phyloP scores from a whole-genome alignment of 352 stramenopile genomes.

The Globisporangium paddicum region DNA sequence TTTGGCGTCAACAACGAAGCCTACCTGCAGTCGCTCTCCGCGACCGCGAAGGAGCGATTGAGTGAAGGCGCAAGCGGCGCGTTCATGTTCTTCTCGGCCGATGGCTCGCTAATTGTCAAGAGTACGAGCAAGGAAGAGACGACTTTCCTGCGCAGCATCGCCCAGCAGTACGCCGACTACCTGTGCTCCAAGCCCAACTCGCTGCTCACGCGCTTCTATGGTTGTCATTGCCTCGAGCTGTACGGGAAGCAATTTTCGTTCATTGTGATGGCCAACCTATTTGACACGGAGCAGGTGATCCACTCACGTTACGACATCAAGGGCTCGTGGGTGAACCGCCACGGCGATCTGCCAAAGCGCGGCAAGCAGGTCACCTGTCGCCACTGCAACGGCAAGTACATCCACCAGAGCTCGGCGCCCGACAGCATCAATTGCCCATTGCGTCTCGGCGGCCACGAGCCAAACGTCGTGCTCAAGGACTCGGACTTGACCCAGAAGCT shows the following conservation, averaged over 20 bases:
- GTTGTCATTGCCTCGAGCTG: conserved; percentile 86
- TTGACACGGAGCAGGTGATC: conserved; percentile 85
- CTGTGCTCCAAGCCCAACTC: conserved; percentile 81
- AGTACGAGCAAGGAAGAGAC: conserved; percentile 87
- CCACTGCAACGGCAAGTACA: conserved; percentile 87
- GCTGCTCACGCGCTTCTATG: conserved; percentile 88
- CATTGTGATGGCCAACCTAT: conserved; percentile 92
- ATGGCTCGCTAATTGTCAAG: conserved; percentile 89
- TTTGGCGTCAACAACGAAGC: conserved; percentile 84
- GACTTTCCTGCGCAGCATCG: conserved; percentile 81
- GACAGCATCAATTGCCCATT: conserved; percentile 74
- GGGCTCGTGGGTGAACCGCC: conserved; percentile 86
- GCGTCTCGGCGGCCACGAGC: conserved; percentile 74
- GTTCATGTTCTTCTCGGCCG: conserved; percentile 92
- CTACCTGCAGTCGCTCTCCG: conserved; percentile 78
- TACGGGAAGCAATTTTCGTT: conserved; percentile 92
- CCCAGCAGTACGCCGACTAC: conserved; percentile 85
- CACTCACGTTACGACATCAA: conserved; percentile 91
- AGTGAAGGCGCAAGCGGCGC: conserved; percentile 85
- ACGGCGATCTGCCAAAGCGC: conserved; percentile 72
- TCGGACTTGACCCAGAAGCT: conserved; percentile 88
- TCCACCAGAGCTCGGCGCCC: conserved; percentile 55
- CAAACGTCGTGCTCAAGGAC: conserved; percentile 89
- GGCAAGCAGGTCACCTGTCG: conserved; percentile 87
- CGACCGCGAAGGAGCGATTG: conserved; percentile 85